Evolutionary conservation across 2,329 filamentous ascomycete species (phyloP), one percentile per base, ranked within the genome.

Genomic region (Furcasterigmium sp.): DNA sequence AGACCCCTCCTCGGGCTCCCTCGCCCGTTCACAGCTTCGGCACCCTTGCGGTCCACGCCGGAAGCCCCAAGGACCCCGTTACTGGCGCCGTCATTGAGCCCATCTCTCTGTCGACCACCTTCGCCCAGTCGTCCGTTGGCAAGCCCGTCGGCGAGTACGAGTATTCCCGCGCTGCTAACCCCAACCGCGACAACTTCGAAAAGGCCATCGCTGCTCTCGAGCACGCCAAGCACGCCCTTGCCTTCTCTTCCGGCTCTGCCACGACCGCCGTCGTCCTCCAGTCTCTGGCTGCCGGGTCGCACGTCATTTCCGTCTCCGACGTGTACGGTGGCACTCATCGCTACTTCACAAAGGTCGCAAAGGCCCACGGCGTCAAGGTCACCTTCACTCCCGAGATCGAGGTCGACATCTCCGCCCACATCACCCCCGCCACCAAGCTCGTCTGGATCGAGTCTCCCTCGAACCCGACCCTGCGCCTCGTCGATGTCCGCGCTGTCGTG

Each of bases 311-410:
- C 48, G 89, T 98, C 38, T 95, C 90, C 37, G 93, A 98, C 64
- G 91, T 98, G 56, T 98, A 98, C 65, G 93, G 93, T 55, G 93
- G 93, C 55, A 98, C 93, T 34, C 93, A 98, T 72, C 80, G 93
- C 58, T 98, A 98, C 75, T 98, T 98, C 75, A 98, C 93, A 52
- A 91, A 96, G 70, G 93, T 97, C 40, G 93, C 93, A 45, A 83
- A 88, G 57, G 90, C 93, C 20, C 93, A 98, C 65, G 89, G 91
- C 57, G 89, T 98, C 43, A 82, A 86, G 55, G 93, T 97, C 49
- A 95, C 91, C 39, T 98, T 98, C 67, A 91, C 90, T 5, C 89
- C 90, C 9, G 84, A 84, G 67, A 94, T 98, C 58, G 91, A 95
- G 69, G 74, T 89, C 50, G 88, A 97, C 60, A 84, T 97, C 53